These are phyloP conservation scores for Rauvolfia tetraphylla DNA, from an alignment of 257 asterid genomes.

Conservation along the genomic window DNA sequence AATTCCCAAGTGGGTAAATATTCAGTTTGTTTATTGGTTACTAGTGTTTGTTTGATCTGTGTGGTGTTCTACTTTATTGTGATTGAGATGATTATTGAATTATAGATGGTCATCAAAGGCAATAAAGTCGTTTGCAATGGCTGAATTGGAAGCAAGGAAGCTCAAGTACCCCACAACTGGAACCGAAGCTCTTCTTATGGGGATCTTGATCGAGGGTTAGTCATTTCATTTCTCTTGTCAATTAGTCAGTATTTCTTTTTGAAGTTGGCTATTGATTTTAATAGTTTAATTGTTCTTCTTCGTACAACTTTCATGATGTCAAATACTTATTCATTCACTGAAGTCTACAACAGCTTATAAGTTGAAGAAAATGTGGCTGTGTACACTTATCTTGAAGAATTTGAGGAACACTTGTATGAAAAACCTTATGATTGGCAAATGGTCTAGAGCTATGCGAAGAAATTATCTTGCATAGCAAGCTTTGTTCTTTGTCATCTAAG, in stretches of 20 bases:
- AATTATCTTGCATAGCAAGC: background rate
- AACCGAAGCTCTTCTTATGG: conserved; percentile 70
- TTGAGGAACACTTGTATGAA: background rate
- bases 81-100: conserved; percentile 36
- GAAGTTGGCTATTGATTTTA: background rate
- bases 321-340: background rate
- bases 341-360: background rate
- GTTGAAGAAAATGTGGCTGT: background rate
- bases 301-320: background rate
- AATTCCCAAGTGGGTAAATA: conserved; percentile 52
- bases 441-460: background rate
- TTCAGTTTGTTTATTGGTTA: conserved; percentile 18
- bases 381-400: background rate
- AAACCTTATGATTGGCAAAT: background rate
- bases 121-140: conserved; percentile 61
- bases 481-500: background rate
- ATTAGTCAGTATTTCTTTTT: background rate
- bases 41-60: conserved; percentile 22
- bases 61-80: conserved; percentile 15
- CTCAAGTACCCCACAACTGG: conserved; percentile 52
- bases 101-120: conserved; percentile 77
- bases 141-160: conserved; percentile 71
- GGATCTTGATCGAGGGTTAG: conserved; percentile 65
- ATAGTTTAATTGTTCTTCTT: background rate
- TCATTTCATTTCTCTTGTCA: conserved; percentile 3